A percentile compares a stretch with the other conserved stretches of the same genome.
Conservation (phyloP, 164 flowering plant genomes). For the Sextonia rubra region DNA sequence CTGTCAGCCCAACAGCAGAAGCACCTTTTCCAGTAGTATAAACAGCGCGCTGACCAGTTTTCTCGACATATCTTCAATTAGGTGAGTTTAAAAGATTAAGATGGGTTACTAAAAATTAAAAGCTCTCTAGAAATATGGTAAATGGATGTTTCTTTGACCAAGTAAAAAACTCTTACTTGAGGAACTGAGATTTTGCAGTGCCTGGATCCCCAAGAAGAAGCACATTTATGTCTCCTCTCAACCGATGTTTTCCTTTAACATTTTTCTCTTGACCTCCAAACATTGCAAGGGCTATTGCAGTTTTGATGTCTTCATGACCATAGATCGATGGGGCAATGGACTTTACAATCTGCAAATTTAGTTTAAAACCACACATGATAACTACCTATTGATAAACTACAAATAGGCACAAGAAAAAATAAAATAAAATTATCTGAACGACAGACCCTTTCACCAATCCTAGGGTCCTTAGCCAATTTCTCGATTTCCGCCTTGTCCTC, state of each 20-base stretch:
- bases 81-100: background rate
- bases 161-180: constrained; percentile 53
- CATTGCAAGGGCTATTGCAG: constrained; percentile 96
- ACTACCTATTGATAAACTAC: no score
- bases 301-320: constrained; percentile 98
- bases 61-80: constrained; percentile 75
- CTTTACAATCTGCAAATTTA: constrained; percentile 62
- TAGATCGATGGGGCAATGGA: constrained; percentile 98
- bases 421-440: background rate
- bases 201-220: constrained; percentile 98
- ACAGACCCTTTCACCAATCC: constrained; percentile 92
- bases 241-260: constrained; percentile 86
- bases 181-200: constrained; percentile 97
- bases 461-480: constrained; percentile 91
- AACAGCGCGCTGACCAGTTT: constrained; percentile 96
- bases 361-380: background rate
- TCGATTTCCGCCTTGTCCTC: constrained; percentile 94
- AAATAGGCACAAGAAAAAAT: background rate
- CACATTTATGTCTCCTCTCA: constrained; percentile 94
- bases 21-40: constrained; percentile 99
- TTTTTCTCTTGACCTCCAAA: constrained; percentile 99
- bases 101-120: background rate
- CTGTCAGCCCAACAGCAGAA: constrained; percentile 98
- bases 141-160: background rate
- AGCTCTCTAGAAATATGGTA: background rate